These are phyloP conservation scores for Neurospora sp. DNA, from an alignment of 495 filamentous ascomycete species.

Conservation along the genomic window DNA sequence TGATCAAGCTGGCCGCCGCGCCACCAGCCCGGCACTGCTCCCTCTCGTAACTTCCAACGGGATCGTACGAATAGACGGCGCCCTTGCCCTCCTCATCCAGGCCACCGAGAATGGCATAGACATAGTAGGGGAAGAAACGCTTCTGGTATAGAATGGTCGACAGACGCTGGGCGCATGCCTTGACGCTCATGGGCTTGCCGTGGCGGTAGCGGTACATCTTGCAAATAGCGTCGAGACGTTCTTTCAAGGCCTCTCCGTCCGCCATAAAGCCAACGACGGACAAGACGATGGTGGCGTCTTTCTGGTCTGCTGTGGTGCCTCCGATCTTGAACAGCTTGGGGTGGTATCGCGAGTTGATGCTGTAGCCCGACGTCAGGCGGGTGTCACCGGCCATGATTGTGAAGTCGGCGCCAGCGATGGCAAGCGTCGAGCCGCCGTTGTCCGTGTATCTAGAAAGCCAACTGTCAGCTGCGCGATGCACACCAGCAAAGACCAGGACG, in stretches of 20 bases:
- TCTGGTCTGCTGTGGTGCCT: conserved; percentile 71
- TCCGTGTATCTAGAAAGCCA: conserved; percentile 74
- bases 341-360: conserved; percentile 89
- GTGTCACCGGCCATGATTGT: conserved; percentile 94
- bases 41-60: conserved; percentile 90
- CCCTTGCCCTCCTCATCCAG: conserved; percentile 92
- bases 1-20: conserved; percentile 92
- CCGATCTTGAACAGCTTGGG: conserved; percentile 97
- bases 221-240: conserved; percentile 79
- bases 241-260: conserved; percentile 81
- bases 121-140: conserved; percentile 98
- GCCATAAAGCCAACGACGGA: conserved; percentile 94
- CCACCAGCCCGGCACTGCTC: conserved; percentile 93
- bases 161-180: conserved; percentile 84
- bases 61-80: conserved; percentile 93
- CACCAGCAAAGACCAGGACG: background rate
- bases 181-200: conserved; percentile 83
- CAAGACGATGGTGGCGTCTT: conserved; percentile 73
- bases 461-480: conserved; percentile 2
- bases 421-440: conserved; percentile 93
- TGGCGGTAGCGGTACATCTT: conserved; percentile 97
- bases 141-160: conserved; percentile 92
- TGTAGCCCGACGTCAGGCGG: conserved; percentile 88
- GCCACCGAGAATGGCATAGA: conserved; percentile 83
- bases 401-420: conserved; percentile 89